These are phyloP conservation scores for Fagopyrum esculentum DNA, from an alignment of 148 eudicot species.

Conservation along the genomic window DNA sequence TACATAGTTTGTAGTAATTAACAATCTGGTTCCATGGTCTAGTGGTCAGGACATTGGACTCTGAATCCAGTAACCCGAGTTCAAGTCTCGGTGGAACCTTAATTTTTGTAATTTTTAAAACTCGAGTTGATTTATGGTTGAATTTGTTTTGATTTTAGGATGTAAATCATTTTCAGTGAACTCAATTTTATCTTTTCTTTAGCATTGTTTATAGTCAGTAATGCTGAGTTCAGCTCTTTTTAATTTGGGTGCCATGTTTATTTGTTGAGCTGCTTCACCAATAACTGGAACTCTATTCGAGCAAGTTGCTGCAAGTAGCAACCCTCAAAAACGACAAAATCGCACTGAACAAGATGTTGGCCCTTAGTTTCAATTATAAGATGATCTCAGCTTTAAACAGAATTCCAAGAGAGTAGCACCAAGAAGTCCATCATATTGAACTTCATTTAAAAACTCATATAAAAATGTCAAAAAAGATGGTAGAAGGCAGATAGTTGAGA, in stretches of 20 bases:
- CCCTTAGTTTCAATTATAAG: not conserved
- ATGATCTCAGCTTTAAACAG: not conserved
- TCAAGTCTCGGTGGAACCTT: conserved; percentile 9
- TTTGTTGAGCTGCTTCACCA: conserved; percentile 10
- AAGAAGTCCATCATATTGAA: not conserved
- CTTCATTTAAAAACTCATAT: not conserved
- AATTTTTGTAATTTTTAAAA: not conserved
- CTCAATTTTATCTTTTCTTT: not conserved
- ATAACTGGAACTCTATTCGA: not conserved
- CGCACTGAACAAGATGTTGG: not conserved
- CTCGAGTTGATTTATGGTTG: not conserved
- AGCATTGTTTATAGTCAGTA: not conserved
- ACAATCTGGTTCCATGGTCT: not conserved
- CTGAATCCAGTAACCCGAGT: conserved; percentile 6
- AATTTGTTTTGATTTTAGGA: conserved; percentile 4
- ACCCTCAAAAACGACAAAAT: not conserved
- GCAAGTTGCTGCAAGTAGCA: not conserved
- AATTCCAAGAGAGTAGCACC: not conserved
- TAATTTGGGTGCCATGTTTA: not conserved
- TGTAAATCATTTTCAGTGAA: not conserved
- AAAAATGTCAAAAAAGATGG: conserved; percentile 1
- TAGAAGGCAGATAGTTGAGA: conserved; percentile 6
- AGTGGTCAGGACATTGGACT: conserved; percentile 7
- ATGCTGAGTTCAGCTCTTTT: not conserved
- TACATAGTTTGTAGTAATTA: no score